phyloP scores from a whole-genome alignment of 306 rosid genomes.

The Dalbergia cochinchinensis region DNA sequence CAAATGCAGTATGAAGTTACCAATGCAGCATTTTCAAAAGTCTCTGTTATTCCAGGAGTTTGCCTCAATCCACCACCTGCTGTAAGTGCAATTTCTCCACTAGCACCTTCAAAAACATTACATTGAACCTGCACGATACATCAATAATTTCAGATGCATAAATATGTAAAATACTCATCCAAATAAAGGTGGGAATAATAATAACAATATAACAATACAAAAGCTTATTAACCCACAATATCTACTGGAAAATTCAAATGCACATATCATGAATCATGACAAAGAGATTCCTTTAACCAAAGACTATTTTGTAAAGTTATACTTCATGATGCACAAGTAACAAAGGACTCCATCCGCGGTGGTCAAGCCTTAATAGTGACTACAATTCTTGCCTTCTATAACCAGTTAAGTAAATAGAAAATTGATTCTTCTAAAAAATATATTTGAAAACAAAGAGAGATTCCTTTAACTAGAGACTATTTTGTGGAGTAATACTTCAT shows the following conservation, averaged over 20 bases:
- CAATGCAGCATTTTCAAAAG: slow-evolving; percentile 91
- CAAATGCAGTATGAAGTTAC: slow-evolving; percentile 50
- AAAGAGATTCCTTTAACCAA: slow-evolving; percentile 6
- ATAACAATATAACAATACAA: slow-evolving; percentile 15
- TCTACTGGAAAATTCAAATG: slow-evolving; percentile 14
- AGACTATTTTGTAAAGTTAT: slow-evolving; percentile 26
- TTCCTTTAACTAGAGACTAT: too few relatives aligned
- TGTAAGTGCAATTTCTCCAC: slow-evolving; percentile 85
- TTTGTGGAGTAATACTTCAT: too few relatives aligned
- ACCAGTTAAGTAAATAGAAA: slow-evolving; percentile 24
- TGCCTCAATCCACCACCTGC: slow-evolving; percentile 90
- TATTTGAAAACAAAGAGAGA: slow-evolving; percentile 9
- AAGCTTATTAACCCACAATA: slow-evolving; percentile 20
- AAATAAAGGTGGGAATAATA: slow-evolving; percentile 16
- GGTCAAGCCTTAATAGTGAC: slow-evolving; percentile 29
- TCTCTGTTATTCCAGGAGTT: slow-evolving; percentile 73
- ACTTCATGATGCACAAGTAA: slow-evolving; percentile 16
- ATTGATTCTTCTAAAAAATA: neutral
- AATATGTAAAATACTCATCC: slow-evolving; percentile 15
- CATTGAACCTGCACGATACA: slow-evolving; percentile 77
- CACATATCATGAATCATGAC: slow-evolving; percentile 14
- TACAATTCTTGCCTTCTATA: slow-evolving; percentile 19
- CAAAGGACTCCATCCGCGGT: slow-evolving; percentile 5
- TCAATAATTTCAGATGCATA: slow-evolving; percentile 33
- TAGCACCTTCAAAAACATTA: slow-evolving; percentile 88